These are phyloP conservation scores for Coniferiporia sulphurascens DNA, from an alignment of 1,284 basidiomycete genomes.

Conservation along the genomic window DNA sequence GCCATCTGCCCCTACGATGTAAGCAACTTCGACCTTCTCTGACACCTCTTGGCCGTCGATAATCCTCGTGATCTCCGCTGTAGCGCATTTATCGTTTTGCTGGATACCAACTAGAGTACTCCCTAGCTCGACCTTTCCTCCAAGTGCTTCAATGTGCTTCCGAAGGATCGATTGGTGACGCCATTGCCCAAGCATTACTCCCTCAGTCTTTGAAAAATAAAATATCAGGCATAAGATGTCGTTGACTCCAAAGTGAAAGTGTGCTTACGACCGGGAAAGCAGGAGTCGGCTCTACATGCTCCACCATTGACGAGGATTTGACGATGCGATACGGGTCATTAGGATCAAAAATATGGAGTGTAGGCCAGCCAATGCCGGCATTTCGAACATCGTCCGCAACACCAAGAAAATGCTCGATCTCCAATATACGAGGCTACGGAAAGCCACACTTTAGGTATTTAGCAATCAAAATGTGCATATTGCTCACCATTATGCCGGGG, in stretches of 20 bases:
- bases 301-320: background rate
- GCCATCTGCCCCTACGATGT: conserved; percentile 35
- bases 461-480: background rate
- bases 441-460: background rate
- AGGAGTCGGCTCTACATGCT: conserved; percentile 10
- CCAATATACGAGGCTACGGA: conserved; percentile 8
- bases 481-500: conserved; percentile 5
- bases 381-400: conserved; percentile 7
- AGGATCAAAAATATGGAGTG: conserved; percentile 3
- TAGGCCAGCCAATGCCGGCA: background rate
- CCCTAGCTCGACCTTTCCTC: conserved; percentile 12
- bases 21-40: conserved; percentile 4
- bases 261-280: conserved; percentile 13
- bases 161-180: conserved; percentile 15
- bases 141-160: conserved; percentile 14
- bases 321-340: conserved; percentile 6
- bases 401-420: conserved; percentile 14
- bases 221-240: background rate
- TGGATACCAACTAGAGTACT: conserved; percentile 6
- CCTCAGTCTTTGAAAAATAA: background rate
- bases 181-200: conserved; percentile 10
- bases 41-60: background rate
- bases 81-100: conserved; percentile 10
- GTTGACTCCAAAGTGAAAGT: background rate
- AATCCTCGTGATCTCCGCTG: background rate